phyloP scores from a whole-genome alignment of 2,329 filamentous ascomycete genomes.

The Coniochaeta sp. region DNA sequence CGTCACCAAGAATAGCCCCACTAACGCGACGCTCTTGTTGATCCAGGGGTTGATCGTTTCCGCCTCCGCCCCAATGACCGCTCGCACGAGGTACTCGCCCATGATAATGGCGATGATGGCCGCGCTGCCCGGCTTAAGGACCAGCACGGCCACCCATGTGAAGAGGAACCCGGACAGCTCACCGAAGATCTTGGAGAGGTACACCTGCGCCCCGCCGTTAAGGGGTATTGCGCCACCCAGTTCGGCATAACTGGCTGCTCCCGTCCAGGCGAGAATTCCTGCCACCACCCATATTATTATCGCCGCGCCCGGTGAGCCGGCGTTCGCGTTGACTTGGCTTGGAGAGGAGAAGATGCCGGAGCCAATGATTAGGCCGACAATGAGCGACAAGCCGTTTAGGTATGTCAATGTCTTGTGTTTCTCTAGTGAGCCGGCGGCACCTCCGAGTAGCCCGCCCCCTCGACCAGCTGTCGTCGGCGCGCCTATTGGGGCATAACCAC shows the following conservation, averaged over 20 bases:
- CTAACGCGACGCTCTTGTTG: slow-evolving; percentile 78
- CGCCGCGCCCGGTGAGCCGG: slow-evolving; percentile 83
- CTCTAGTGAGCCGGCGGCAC: slow-evolving; percentile 64
- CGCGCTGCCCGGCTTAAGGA: slow-evolving; percentile 86
- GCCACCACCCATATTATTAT: slow-evolving; percentile 89
- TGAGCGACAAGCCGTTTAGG: slow-evolving; percentile 83
- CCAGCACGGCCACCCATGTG: slow-evolving; percentile 90
- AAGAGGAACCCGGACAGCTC: slow-evolving; percentile 91
- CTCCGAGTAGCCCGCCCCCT: slow-evolving; percentile 52
- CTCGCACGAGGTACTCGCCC: slow-evolving; percentile 91
- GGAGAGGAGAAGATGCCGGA: slow-evolving; percentile 95
- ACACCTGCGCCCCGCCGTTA: slow-evolving; percentile 90
- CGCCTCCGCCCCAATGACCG: slow-evolving; percentile 78
- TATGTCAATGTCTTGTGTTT: slow-evolving; percentile 95
- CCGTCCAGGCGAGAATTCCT: slow-evolving; percentile 92
- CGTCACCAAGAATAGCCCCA: slow-evolving; percentile 70
- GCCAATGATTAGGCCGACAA: slow-evolving; percentile 90
- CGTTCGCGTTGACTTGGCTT: slow-evolving; percentile 84
- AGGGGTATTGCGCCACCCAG: slow-evolving; percentile 91
- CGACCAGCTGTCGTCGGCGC: slow-evolving; percentile 56
- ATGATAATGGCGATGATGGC: slow-evolving; percentile 98
- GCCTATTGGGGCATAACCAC: slow-evolving; percentile 80
- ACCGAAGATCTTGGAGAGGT: slow-evolving; percentile 92
- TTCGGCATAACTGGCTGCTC: slow-evolving; percentile 90
- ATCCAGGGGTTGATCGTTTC: slow-evolving; percentile 78